These are phyloP conservation scores for Halophytophthora batemanensis DNA, from an alignment of 352 stramenopile species.

Conservation along the genomic window DNA sequence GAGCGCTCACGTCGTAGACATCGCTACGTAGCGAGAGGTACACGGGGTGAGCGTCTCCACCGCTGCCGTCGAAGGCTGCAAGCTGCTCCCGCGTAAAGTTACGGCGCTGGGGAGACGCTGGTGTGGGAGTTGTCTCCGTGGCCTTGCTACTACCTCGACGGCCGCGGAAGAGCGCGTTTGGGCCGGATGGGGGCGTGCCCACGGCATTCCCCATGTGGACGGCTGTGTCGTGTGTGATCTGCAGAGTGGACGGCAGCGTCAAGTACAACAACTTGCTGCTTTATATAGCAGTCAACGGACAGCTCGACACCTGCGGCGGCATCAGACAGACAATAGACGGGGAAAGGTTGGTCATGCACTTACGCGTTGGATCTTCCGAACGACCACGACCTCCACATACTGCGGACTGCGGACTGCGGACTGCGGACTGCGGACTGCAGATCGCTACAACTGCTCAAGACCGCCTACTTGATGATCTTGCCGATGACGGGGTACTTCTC, in stretches of 20 bases:
- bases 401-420: too few species aligned
- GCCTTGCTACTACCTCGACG: slow-evolving; percentile 7
- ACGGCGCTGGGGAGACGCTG: slow-evolving; percentile 10
- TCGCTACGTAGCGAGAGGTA: slow-evolving; percentile 91
- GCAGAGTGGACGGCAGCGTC: too few species aligned
- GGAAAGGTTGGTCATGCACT: too few species aligned
- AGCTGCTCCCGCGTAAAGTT: slow-evolving; percentile 86
- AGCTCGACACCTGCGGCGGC: too few species aligned
- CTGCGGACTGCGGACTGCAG: too few species aligned
- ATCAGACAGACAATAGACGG: too few species aligned
- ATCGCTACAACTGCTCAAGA: too few species aligned
- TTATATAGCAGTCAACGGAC: too few species aligned
- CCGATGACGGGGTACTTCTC: slow-evolving; percentile 95
- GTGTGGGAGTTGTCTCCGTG: slow-evolving; percentile 2
- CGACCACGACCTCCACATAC: too few species aligned
- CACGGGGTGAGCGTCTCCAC: slow-evolving; percentile 64
- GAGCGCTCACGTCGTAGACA: slow-evolving; percentile 92
- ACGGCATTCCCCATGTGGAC: slow-evolving; percentile 30
- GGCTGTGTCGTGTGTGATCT: not conserved
- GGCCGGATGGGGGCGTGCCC: slow-evolving; percentile 23
- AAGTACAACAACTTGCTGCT: not conserved
- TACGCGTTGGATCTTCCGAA: too few species aligned
- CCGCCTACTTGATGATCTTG: slow-evolving; percentile 52
- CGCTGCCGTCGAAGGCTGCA: slow-evolving; percentile 70
- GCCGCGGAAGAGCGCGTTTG: slow-evolving; percentile 12